Evolutionary conservation across 1,284 basidiomycete species (phyloP), one percentile per base, ranked within the genome.

Genomic region (Wolfiporia cocos): DNA sequence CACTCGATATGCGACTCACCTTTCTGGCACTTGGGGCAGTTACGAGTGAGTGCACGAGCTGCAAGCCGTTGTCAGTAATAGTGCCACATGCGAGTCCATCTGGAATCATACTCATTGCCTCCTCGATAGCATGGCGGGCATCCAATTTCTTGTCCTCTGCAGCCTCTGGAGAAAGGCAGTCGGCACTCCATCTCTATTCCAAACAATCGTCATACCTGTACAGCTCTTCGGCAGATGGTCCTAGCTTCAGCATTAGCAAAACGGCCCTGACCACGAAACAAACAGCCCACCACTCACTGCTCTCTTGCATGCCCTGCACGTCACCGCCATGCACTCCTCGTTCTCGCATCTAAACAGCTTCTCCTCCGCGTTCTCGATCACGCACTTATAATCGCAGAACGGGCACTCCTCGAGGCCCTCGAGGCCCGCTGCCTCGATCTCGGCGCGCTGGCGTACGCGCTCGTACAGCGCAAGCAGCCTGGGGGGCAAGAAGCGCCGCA

Each of bases 191-290:
- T n/a, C n/a, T n/a, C n/a, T n/a, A n/a, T 7, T 2, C 6, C 5
- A 10, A 17, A 10, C 12, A 24, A 15, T 1, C 2, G n/a, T 50
- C 57, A 30, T 47, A 83, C 86, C 87, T 69, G 87, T 74, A 56
- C 91, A 93, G n/a, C 69, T 83, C 63, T 80, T 91, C 2, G 91
- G 90, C n/a, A 91, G 60, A 65, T 92, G 90, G 56, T 91, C 86
- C 81, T 86, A 11, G 5, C n/a, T n/a, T n/a, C n/a, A n/a, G n/a
- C n/a, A n/a, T n/a, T n/a, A 24, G 7, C 29, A 9, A 31, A 28
- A 3, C 20, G 33, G 29, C 40, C 23, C 3, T 2, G 36, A 6
- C 4, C 35, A 22, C 15, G 36, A 30, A 38, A 43, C 31, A 17
- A 42, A 24, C 20, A 37, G 21, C 34, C 12, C 32, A 23, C 7